phyloP scores from a whole-genome alignment of 2,329 filamentous ascomycete genomes.

The Calonectria multiphialidica region DNA sequence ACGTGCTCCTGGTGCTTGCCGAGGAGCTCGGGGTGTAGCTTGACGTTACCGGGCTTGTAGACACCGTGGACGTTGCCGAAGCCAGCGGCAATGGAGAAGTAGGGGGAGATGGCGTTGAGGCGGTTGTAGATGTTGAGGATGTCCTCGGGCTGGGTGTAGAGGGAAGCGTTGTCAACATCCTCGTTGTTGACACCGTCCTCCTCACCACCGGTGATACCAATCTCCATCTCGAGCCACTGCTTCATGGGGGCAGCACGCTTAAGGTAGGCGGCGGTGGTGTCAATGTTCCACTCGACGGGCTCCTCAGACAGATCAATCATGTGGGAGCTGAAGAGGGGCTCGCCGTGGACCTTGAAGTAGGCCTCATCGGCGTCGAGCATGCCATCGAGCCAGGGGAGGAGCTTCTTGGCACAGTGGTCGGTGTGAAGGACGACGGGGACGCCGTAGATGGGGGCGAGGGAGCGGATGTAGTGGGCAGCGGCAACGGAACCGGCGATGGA shows the following conservation, averaged over 20 bases:
- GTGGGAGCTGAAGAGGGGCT: conserved; percentile 95
- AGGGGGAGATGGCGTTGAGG: conserved; percentile 86
- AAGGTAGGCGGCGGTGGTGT: conserved; percentile 92
- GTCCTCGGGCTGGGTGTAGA: conserved; percentile 98
- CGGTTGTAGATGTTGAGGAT: conserved; percentile 92
- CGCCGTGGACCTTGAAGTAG: conserved; percentile 93
- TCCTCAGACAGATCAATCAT: conserved; percentile 99
- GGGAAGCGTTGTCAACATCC: conserved; percentile 93
- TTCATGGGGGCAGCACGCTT: conserved; percentile 96
- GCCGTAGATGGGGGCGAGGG: conserved; percentile 87
- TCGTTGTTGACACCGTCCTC: conserved; percentile 99
- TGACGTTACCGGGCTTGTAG: conserved; percentile 98
- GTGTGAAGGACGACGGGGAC: conserved; percentile 95
- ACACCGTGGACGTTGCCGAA: conserved; percentile 99
- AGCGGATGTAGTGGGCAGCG: conserved; percentile 92
- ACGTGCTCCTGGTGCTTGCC: conserved; percentile 96
- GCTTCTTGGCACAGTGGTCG: conserved; percentile 99
- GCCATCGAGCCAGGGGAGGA: conserved; percentile 96
- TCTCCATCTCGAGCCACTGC: conserved; percentile 99
- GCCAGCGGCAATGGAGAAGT: conserved; percentile 98
- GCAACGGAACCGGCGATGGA: conserved; percentile 91
- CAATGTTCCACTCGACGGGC: conserved; percentile 88
- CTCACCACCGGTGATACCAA: conserved; percentile 91
- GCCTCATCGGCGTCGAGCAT: conserved; percentile 95
- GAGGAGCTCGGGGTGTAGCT: conserved; percentile 95